Conservation (phyloP, 1,139 yeast genomes). For the Saccharomyces hybrid region DNA sequence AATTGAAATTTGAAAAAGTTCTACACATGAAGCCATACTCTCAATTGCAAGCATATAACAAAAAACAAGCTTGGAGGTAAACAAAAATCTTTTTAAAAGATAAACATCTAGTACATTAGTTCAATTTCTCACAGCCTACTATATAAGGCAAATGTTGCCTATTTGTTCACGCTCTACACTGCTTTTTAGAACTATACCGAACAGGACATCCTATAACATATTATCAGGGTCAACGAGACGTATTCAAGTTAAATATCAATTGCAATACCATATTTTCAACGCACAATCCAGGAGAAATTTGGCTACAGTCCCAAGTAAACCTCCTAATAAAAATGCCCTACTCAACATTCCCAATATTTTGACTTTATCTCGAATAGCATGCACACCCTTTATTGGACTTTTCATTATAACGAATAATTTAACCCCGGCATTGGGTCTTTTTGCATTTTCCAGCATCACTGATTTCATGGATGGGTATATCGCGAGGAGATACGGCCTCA, state of each 20-base stretch:
- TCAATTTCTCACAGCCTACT: not conserved
- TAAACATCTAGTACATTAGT: not conserved
- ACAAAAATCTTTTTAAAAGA: not conserved
- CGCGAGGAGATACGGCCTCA: conserved; percentile 72
- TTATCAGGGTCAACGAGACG: not conserved
- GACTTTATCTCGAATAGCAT: conserved; percentile 66
- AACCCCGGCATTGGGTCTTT: conserved; percentile 58
- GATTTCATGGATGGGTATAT: conserved; percentile 88
- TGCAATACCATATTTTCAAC: not conserved
- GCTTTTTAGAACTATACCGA: not conserved
- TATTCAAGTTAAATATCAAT: not conserved
- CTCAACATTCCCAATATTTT: conserved; percentile 81
- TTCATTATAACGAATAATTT: conserved; percentile 57
- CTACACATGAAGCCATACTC: not conserved
- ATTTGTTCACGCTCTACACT: not conserved
- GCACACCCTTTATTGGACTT: conserved; percentile 83
- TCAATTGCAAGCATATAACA: not conserved
- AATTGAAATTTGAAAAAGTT: not conserved
- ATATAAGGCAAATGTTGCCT: not conserved
- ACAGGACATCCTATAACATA: not conserved
- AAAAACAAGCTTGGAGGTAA: not conserved
- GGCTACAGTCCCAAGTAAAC: not conserved
- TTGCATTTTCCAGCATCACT: conserved; percentile 79
- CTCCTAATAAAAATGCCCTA: conserved; percentile 34
- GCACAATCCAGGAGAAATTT: not conserved